Conservation (phyloP, 257 asterid genomes). For the Plectranthus barbatus region DNA sequence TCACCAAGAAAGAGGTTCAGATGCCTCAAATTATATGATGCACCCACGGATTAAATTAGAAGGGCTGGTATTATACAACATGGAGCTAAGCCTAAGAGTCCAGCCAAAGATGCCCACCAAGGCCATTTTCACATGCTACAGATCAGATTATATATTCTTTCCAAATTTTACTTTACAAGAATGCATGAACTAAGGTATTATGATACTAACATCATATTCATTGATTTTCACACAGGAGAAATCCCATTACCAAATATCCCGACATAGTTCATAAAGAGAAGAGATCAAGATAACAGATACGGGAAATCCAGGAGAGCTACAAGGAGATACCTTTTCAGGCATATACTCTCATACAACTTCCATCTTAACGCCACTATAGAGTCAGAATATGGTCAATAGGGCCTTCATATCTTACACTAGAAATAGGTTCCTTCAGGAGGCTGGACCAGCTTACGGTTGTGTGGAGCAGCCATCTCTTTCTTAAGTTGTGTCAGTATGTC, state of each 20-base stretch:
- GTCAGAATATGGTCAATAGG: conserved; percentile 14
- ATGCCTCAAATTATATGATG: no score
- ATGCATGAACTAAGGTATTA: neutral
- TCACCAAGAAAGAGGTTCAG: no score
- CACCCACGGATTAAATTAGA: no score
- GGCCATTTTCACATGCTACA: no score
- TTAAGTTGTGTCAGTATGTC: conserved; percentile 25
- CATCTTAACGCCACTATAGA: conserved; percentile 7
- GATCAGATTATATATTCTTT: no score
- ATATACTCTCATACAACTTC: conserved; percentile 10
- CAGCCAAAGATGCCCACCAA: no score
- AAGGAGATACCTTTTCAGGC: neutral
- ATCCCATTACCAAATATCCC: conserved; percentile 12
- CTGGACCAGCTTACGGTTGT: conserved; percentile 35
- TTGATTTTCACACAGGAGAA: conserved; percentile 1
- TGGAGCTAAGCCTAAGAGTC: no score
- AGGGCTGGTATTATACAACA: no score
- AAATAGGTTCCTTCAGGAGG: conserved; percentile 90
- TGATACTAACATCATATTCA: neutral
- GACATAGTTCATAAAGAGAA: conserved; percentile 8
- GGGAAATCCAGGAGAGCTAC: conserved; percentile 7
- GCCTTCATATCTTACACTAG: conserved; percentile 30
- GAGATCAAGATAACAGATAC: neutral
- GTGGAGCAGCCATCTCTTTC: conserved; percentile 33
- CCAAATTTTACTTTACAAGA: no score